Evolutionary conservation across 345 rosid species (phyloP).

Genomic region (Salix exigua): DNA sequence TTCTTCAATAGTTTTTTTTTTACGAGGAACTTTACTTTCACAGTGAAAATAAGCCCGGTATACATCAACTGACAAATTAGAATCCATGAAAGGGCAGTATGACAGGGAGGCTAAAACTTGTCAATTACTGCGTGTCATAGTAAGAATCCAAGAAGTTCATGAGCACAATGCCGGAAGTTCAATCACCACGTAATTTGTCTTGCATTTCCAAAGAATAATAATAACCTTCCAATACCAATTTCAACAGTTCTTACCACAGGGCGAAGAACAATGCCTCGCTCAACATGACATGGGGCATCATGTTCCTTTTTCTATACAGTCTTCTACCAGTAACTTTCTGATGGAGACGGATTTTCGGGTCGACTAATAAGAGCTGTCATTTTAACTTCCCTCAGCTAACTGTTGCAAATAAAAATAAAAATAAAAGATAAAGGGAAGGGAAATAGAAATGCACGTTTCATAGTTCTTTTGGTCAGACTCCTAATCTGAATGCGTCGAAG

Average conservation of each 20-base stretch:
- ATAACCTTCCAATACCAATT: slow-evolving; percentile 10
- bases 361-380: background rate
- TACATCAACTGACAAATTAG: background rate
- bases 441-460: background rate
- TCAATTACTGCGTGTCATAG: background rate
- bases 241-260: background rate
- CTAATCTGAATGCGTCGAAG: slow-evolving; percentile 37
- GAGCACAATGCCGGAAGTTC: background rate
- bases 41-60: background rate
- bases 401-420: background rate
- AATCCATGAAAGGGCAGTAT: background rate
- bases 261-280: slow-evolving; percentile 2
- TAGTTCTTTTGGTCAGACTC: slow-evolving; percentile 9
- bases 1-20: too few relatives aligned
- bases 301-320: slow-evolving; percentile 32
- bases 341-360: background rate
- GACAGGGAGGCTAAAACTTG: background rate
- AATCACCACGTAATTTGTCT: slow-evolving; percentile 7
- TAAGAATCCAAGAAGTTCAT: background rate
- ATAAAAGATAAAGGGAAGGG: background rate
- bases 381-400: slow-evolving; percentile 11
- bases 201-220: slow-evolving; percentile 23
- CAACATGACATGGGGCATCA: slow-evolving; percentile 4
- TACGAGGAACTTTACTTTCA: too few relatives aligned
- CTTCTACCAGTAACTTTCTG: slow-evolving; percentile 21